Evolutionary conservation across 441 rosid genomes (phyloP), one percentile per base, ranked within the genome.

Genomic region (Adansonia rubrostipa): DNA sequence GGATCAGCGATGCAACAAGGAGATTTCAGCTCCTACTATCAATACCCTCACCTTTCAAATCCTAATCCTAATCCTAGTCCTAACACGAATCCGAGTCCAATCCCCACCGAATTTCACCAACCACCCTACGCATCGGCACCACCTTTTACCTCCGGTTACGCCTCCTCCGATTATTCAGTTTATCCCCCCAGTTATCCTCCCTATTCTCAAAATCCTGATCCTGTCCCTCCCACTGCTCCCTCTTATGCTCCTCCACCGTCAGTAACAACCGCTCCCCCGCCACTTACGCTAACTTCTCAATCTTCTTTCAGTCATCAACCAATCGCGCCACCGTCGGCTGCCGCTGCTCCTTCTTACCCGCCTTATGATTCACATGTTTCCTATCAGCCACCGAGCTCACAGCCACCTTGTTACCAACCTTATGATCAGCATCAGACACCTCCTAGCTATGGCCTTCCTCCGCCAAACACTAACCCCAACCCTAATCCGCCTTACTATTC

Each of bases 41-140:
- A 87, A 40, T 87, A 79, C 62, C 79, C 89, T 75, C 86, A 86
- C 78, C 81, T 62, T 10, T 88, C 80, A 67, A 91, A 84, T 71
- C 85, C 84, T 11, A 81, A 48, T 56, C 78, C 85, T 4, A 77
- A 62, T 6, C 81, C 89, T 3, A 60, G 13, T 51, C 15, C 42
- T 36, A 36, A 36, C 42, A 36, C 56, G 15, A 51, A 51, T 51
- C 15, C 62, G 8, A 83, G 77, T 24, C 71, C 90, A 48, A 64
- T 40, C 48, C 80, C 87, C 7, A 71, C 86, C 40, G 98, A 94
- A 83, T 93, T 74, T 68, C 65, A 84, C 71, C 92, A 81, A 11
- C 75, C 65, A 54, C 67, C 93, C 4, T 89, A 86, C 87, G 98
- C 99, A 0, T 94, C 99, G 0, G 98, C 98, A 0, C 98, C 99